Evolutionary conservation across 768 basidiomycete species (phyloP).

Genomic region (Astraeus odoratus): DNA sequence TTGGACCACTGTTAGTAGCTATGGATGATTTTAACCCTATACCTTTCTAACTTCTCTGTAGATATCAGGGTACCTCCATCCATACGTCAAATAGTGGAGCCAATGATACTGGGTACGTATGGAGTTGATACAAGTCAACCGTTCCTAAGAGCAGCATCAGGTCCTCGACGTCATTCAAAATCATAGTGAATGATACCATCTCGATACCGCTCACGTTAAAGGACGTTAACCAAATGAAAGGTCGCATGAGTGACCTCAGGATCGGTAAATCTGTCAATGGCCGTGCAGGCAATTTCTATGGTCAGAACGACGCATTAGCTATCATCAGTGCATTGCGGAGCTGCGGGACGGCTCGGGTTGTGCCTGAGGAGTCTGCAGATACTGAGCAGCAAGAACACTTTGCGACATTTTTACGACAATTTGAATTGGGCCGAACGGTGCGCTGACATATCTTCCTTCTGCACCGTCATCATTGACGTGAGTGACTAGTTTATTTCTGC

Average conservation of each 20-base stretch:
- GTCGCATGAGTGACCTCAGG: conserved; percentile 31
- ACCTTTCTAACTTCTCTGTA: conserved; percentile 4
- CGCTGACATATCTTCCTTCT: conserved; percentile 10
- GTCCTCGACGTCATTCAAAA: conserved; percentile 30
- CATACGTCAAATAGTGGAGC: not conserved
- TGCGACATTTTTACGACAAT: conserved; percentile 39
- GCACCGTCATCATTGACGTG: not conserved
- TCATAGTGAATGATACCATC: conserved; percentile 46
- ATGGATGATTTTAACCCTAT: not conserved
- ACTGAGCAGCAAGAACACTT: conserved; percentile 42
- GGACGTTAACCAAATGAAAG: conserved; percentile 30
- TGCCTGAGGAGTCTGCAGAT: conserved; percentile 33
- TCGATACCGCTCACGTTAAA: conserved; percentile 44
- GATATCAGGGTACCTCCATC: conserved; percentile 20
- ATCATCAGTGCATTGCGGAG: conserved; percentile 49
- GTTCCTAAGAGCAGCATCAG: conserved; percentile 11
- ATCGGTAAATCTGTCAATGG: conserved; percentile 31
- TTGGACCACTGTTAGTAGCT: conserved; percentile 52
- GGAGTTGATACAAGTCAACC: no score
- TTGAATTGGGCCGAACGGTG: conserved; percentile 51
- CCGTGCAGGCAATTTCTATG: conserved; percentile 59
- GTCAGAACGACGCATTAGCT: conserved; percentile 35
- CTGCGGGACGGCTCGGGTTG: conserved; percentile 43
- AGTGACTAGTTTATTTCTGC: conserved; percentile 48
- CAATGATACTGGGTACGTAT: conserved; percentile 15